Evolutionary conservation across 2,329 filamentous ascomycete species (phyloP).

Genomic region (Alternaria ethzedia): DNA sequence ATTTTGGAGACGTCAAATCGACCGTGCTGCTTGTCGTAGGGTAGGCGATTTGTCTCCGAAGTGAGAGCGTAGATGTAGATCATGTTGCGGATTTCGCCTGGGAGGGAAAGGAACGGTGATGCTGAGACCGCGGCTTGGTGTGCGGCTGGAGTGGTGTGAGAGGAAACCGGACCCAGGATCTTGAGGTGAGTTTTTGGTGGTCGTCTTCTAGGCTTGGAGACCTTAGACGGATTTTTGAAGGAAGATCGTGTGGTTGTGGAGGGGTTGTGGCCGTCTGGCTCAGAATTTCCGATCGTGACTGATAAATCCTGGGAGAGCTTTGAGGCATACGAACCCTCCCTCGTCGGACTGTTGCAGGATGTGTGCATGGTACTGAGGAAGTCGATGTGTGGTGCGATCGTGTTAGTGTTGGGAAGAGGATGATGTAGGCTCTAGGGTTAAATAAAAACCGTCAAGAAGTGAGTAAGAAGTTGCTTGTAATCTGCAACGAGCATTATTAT

Average conservation of each 20-base stretch:
- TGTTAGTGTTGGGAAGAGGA: neutral
- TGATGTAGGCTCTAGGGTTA: neutral
- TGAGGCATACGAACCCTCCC: neutral
- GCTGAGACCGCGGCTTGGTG: neutral
- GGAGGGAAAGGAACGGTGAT: slow-evolving; percentile 17
- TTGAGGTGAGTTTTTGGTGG: slow-evolving; percentile 5
- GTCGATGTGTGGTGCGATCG: neutral
- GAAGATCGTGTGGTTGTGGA: neutral
- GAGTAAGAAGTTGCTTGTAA: neutral
- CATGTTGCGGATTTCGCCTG: slow-evolving; percentile 17
- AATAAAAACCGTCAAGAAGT: neutral
- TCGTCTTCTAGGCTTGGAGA: neutral
- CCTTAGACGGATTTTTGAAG: neutral
- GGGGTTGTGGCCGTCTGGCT: neutral
- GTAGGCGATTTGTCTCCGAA: neutral
- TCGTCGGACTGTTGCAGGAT: neutral
- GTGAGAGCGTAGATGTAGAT: slow-evolving; percentile 20
- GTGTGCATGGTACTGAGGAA: neutral
- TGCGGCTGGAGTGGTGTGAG: neutral
- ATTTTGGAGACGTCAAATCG: slow-evolving; percentile 19
- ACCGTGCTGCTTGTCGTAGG: neutral
- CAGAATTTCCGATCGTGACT: neutral
- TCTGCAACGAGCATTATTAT: neutral
- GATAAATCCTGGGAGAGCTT: neutral
- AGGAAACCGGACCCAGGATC: neutral